phyloP scores from a whole-genome alignment of 2,329 filamentous ascomycete species.

The Fusarium sulawesiense region DNA sequence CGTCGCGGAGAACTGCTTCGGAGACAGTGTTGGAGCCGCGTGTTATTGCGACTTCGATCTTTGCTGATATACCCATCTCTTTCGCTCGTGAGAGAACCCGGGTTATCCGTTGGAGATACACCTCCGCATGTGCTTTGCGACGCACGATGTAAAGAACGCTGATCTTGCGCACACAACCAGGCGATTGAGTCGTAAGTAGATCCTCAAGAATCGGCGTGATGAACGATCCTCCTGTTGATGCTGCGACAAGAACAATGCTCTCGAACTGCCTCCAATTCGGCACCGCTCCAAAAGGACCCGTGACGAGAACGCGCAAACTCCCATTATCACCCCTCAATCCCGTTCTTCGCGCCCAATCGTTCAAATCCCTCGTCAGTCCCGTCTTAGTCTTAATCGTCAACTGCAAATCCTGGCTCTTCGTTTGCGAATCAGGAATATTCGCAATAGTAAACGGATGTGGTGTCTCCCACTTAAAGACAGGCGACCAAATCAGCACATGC shows the following conservation, averaged over 20 bases:
- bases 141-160: conserved; percentile 40
- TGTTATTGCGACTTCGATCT: conserved; percentile 41
- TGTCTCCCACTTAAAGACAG: conserved; percentile 40
- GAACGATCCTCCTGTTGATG: conserved; percentile 43
- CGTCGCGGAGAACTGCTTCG: conserved; percentile 6
- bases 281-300: conserved; percentile 38
- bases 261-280: conserved; percentile 45
- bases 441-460: conserved; percentile 44
- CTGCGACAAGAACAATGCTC: conserved; percentile 36
- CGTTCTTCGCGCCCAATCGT: conserved; percentile 39
- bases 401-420: conserved; percentile 32
- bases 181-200: conserved; percentile 32
- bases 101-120: conserved; percentile 36
- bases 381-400: conserved; percentile 42
- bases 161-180: conserved; percentile 39
- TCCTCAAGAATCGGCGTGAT: conserved; percentile 41
- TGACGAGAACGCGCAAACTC: conserved; percentile 33
- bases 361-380: conserved; percentile 39
- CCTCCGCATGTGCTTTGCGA: conserved; percentile 31
- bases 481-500: conserved; percentile 45
- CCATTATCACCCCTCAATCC: conserved; percentile 26
- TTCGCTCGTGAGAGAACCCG: conserved; percentile 33
- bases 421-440: conserved; percentile 20
- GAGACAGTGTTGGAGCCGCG: conserved; percentile 4
- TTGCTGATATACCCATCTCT: conserved; percentile 39